phyloP scores from a whole-genome alignment of 306 rosid species.

The Casuarina equisetifolia region DNA sequence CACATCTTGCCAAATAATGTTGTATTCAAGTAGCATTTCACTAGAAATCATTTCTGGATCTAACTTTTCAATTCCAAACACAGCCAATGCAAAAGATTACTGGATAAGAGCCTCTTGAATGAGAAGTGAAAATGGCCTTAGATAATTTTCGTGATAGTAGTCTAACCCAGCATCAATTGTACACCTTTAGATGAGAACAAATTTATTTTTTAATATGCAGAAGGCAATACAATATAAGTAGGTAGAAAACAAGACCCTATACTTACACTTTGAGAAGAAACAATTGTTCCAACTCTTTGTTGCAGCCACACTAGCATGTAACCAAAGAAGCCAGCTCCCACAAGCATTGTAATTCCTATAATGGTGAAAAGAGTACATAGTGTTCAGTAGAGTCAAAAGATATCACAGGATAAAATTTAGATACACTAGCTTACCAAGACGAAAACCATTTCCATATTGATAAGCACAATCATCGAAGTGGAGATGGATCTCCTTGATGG shows the following conservation, averaged over 20 bases:
- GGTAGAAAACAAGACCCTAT: conserved; percentile 20
- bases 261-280: conserved; percentile 67
- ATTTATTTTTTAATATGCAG: conserved; percentile 12
- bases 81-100: neutral
- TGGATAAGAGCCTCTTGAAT: neutral
- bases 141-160: neutral
- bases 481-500: conserved; percentile 88
- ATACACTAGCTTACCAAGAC: conserved; percentile 59
- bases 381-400: conserved; percentile 15
- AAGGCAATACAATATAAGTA: conserved; percentile 23
- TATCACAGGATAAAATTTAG: conserved; percentile 7
- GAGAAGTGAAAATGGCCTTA: neutral
- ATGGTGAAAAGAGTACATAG: conserved; percentile 24
- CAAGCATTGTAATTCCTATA: conserved; percentile 74
- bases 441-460: conserved; percentile 85
- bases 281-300: conserved; percentile 64
- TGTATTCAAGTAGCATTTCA: conserved; percentile 9
- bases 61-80: conserved; percentile 6
- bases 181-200: neutral
- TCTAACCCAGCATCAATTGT: conserved; percentile 1
- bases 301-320: conserved; percentile 88
- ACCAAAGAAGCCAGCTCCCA: conserved; percentile 89
- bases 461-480: conserved; percentile 92
- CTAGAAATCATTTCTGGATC: conserved; percentile 5
- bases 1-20: neutral